A percentile compares a stretch with the other conserved stretches of the same genome.
Conservation (phyloP, 75 land plant species). For the Picea sitchensis region DNA sequence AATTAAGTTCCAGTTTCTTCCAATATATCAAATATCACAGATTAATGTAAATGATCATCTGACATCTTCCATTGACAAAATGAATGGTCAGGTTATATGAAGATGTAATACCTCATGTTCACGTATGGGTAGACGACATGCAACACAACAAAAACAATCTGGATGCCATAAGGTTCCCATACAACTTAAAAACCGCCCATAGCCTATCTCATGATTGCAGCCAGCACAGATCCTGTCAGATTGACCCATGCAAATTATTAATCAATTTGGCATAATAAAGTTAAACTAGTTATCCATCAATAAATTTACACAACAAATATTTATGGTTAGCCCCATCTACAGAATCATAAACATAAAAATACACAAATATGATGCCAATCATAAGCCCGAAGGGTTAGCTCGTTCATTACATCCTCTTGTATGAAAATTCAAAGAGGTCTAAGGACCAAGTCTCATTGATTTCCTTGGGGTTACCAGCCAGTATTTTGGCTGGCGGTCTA, state of each 20-base stretch:
- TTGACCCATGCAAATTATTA: background rate
- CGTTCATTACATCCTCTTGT: too few species aligned
- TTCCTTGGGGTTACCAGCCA: too few species aligned
- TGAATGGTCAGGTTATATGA: background rate
- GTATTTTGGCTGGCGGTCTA: too few species aligned
- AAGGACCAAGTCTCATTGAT: too few species aligned
- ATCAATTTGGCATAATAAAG: background rate
- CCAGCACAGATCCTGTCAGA: constrained; percentile 67
- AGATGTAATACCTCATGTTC: constrained; percentile 70
- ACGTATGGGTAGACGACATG: constrained; percentile 67
- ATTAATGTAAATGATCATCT: background rate
- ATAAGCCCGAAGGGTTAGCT: too few species aligned
- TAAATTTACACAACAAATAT: background rate
- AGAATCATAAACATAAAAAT: background rate
- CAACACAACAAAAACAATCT: constrained; percentile 67
- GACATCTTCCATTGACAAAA: constrained; percentile 4
- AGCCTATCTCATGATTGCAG: constrained; percentile 71
- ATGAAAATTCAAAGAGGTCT: too few species aligned
- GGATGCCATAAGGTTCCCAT: constrained; percentile 93
- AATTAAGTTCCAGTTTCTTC: too few species aligned
- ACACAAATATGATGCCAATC: background rate
- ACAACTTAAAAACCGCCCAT: constrained; percentile 87
- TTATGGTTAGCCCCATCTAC: background rate
- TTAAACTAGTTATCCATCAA: background rate
- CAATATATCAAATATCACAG: too few species aligned